Evolutionary conservation across 495 filamentous ascomycete genomes (phyloP).

Genomic region (Aspergillus conjunctus): DNA sequence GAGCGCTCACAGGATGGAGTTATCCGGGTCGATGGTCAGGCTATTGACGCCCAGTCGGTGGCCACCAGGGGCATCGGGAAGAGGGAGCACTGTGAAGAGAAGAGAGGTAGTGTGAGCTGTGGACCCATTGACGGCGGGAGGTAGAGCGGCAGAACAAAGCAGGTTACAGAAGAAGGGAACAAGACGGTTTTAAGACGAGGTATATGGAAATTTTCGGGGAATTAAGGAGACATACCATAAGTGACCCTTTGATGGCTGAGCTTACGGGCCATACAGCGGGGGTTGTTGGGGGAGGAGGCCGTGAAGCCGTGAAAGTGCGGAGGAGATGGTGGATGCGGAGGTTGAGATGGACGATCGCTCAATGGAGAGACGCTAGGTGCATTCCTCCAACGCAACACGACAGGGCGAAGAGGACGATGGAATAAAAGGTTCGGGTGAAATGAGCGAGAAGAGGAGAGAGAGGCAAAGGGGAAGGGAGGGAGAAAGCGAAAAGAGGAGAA

Average conservation of each 20-base stretch:
- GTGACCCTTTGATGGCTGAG: constrained; percentile 53
- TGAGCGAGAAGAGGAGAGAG: neutral
- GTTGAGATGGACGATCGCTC: constrained; percentile 20
- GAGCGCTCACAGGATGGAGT: constrained; percentile 77
- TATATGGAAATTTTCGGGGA: too few relatives aligned
- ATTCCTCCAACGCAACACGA: constrained; percentile 6
- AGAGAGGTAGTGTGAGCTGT: constrained; percentile 21
- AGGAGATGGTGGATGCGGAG: constrained; percentile 41
- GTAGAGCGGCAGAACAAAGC: neutral
- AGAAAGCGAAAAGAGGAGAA: constrained; percentile 29
- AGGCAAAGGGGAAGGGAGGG: constrained; percentile 7
- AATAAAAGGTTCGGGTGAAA: neutral
- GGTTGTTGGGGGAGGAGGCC: constrained; percentile 23
- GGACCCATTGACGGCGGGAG: neutral
- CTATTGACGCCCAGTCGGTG: constrained; percentile 95
- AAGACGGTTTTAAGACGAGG: neutral
- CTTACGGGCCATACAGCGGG: constrained; percentile 52
- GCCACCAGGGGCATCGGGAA: constrained; percentile 85
- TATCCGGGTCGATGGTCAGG: constrained; percentile 79
- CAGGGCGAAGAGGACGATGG: constrained; percentile 1
- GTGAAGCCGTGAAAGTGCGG: constrained; percentile 23
- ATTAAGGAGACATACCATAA: constrained; percentile 40
- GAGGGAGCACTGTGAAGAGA: constrained; percentile 75
- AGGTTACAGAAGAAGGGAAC: neutral
- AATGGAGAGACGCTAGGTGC: constrained; percentile 6